These are phyloP conservation scores for Neofusicoccum cordaticola DNA, from an alignment of 2,329 filamentous ascomycete species.

Conservation along the genomic window DNA sequence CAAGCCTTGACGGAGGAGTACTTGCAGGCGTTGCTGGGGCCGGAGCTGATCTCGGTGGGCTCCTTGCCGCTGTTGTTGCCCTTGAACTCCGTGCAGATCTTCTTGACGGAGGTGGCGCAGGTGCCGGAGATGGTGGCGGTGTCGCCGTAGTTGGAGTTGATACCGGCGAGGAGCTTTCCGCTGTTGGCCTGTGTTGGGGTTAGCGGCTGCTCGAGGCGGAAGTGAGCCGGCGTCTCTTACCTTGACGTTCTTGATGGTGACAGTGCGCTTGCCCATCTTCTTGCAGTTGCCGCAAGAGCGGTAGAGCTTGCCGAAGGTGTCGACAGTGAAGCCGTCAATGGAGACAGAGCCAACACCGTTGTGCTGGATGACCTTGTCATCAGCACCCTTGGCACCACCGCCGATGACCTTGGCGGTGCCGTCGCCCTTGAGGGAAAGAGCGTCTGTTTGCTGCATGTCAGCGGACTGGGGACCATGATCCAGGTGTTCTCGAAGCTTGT, in stretches of 20 bases:
- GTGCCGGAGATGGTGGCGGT: conserved; percentile 30
- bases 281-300: conserved; percentile 31
- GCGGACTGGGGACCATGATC: conserved; percentile 26
- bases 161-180: conserved; percentile 19
- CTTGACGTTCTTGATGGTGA: conserved; percentile 8
- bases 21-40: conserved; percentile 4
- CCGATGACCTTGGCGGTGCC: conserved; percentile 28
- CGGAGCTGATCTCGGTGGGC: conserved; percentile 5
- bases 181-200: background rate
- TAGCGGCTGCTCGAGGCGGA: background rate
- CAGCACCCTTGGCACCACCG: conserved; percentile 26
- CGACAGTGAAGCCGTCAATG: conserved; percentile 30
- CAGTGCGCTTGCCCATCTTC: conserved; percentile 30
- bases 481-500: conserved; percentile 51
- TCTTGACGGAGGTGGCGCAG: conserved; percentile 29
- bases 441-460: conserved; percentile 39
- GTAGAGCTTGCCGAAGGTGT: conserved; percentile 30
- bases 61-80: conserved; percentile 52
- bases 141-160: conserved; percentile 44
- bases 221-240: background rate
- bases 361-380: conserved; percentile 36
- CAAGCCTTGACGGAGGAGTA: background rate
- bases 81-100: conserved; percentile 35
- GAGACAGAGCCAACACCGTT: conserved; percentile 31
- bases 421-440: conserved; percentile 26